Evolutionary conservation across 495 filamentous ascomycete species (phyloP).

Genomic region (Neurospora tetraspora): DNA sequence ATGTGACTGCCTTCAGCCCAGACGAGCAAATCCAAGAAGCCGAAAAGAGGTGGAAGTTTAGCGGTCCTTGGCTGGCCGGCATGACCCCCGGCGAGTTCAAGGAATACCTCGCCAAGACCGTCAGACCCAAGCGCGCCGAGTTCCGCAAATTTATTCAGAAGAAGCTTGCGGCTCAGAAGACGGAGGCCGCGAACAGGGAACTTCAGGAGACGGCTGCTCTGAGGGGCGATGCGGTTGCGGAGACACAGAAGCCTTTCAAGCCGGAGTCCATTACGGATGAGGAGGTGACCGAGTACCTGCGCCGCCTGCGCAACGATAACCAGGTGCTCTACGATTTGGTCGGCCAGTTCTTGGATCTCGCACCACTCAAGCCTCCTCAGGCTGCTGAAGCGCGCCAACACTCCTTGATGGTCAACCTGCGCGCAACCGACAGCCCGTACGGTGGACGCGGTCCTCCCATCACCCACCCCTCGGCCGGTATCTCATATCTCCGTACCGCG

Average conservation of each 20-base stretch:
- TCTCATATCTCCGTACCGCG: slow-evolving; percentile 71
- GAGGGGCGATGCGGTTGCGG: slow-evolving; percentile 28
- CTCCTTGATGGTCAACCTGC: slow-evolving; percentile 4
- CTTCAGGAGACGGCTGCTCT: slow-evolving; percentile 32
- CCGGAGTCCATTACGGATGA: slow-evolving; percentile 43
- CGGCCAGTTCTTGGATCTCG: slow-evolving; percentile 46
- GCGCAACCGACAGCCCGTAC: slow-evolving; percentile 35
- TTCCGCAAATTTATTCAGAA: slow-evolving; percentile 52
- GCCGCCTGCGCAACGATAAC: slow-evolving; percentile 44
- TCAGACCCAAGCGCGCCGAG: slow-evolving; percentile 49
- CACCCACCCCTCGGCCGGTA: slow-evolving; percentile 86
- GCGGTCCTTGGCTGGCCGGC: slow-evolving; percentile 74
- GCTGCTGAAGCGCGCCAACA: not conserved
- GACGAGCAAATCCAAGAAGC: slow-evolving; percentile 16
- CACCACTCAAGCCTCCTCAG: slow-evolving; percentile 23
- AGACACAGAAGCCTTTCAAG: slow-evolving; percentile 16
- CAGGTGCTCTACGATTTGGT: slow-evolving; percentile 37
- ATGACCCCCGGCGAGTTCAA: slow-evolving; percentile 65
- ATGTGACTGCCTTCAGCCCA: slow-evolving; percentile 34
- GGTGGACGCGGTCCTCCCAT: slow-evolving; percentile 55
- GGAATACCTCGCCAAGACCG: slow-evolving; percentile 48
- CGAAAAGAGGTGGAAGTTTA: slow-evolving; percentile 58
- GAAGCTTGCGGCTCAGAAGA: slow-evolving; percentile 34
- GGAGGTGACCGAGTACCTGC: slow-evolving; percentile 51
- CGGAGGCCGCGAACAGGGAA: slow-evolving; percentile 21